These are phyloP conservation scores for Peronospora destructor DNA, from an alignment of 352 stramenopile species.

Conservation along the genomic window DNA sequence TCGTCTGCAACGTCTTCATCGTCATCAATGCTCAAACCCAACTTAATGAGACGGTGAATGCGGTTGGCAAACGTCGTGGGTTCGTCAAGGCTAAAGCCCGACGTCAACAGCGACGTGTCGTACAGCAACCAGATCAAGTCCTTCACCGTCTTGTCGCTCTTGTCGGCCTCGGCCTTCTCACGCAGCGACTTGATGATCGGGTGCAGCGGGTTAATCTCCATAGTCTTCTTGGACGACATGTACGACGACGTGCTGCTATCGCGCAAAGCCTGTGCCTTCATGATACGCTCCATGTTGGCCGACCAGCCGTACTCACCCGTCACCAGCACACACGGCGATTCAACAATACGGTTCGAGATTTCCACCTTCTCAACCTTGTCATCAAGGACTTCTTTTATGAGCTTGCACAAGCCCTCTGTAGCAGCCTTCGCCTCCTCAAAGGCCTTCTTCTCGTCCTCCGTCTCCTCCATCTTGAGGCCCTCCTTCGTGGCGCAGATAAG, in stretches of 20 bases:
- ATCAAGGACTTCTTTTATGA: slow-evolving; percentile 99
- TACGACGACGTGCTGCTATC: slow-evolving; percentile 95
- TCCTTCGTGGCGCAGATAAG: slow-evolving; percentile 98
- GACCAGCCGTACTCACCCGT: slow-evolving; percentile 99
- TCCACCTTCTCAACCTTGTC: slow-evolving; percentile 99
- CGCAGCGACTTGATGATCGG: slow-evolving; percentile 97
- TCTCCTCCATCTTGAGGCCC: slow-evolving; percentile 94
- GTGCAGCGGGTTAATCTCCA: slow-evolving; percentile 99
- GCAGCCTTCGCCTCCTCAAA: slow-evolving; percentile 99
- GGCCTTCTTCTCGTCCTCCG: slow-evolving; percentile 96
- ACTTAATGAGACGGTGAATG: slow-evolving; percentile 99
- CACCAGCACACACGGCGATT: slow-evolving; percentile 97
- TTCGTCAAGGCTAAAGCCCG: slow-evolving; percentile 98
- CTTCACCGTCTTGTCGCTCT: slow-evolving; percentile 99
- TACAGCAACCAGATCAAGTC: slow-evolving; percentile 99
- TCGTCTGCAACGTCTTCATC: slow-evolving; percentile 93
- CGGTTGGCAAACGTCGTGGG: slow-evolving; percentile 97
- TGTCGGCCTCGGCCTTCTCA: slow-evolving; percentile 97
- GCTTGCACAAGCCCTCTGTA: slow-evolving; percentile 96
- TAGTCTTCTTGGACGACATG: slow-evolving; percentile 99
- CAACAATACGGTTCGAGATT: slow-evolving; percentile 97
- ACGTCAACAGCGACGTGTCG: slow-evolving; percentile 98
- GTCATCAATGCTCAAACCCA: slow-evolving; percentile 98
- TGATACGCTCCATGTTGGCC: slow-evolving; percentile 99
- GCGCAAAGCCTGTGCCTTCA: slow-evolving; percentile 99